Percentiles rank a stretch among this genome's conserved stretches.
phyloP scores from a whole-genome alignment of 768 basidiomycete species.

The Sistotremastrum niveocremeum region DNA sequence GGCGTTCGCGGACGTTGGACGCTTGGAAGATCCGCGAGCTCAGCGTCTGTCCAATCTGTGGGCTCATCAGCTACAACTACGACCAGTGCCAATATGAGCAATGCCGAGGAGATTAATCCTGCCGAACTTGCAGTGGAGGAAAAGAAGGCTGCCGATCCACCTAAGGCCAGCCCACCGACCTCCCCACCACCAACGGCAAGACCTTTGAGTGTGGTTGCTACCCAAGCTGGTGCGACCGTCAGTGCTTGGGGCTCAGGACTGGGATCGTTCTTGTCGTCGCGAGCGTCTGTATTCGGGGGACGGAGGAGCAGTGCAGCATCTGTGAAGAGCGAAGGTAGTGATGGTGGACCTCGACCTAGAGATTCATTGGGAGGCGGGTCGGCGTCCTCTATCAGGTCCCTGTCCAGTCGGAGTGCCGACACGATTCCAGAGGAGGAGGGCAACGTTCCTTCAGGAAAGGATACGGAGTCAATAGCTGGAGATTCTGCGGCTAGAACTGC shows the following conservation, averaged over 20 bases:
- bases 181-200: slow-evolving; percentile 8
- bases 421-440: too few species aligned
- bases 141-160: background rate
- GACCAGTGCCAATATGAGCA: slow-evolving; percentile 8
- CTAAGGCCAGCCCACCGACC: slow-evolving; percentile 3
- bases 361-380: too few species aligned
- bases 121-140: background rate
- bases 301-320: too few species aligned
- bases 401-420: too few species aligned
- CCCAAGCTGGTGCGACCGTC: slow-evolving; percentile 21
- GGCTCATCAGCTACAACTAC: slow-evolving; percentile 1
- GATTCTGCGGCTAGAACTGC: too few species aligned
- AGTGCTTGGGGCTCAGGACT: slow-evolving; percentile 31
- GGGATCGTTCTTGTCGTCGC: slow-evolving; percentile 33
- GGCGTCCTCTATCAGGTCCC: too few species aligned
- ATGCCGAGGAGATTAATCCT: background rate
- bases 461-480: too few species aligned
- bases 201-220: slow-evolving; percentile 13
- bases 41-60: slow-evolving; percentile 15
- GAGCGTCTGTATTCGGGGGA: slow-evolving; percentile 12
- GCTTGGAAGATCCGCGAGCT: slow-evolving; percentile 20
- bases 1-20: slow-evolving; percentile 71
- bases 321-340: too few species aligned
- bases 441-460: too few species aligned
- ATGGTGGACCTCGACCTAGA: too few species aligned